Base-by-base conservation (phyloP, 345 rosid species). In the Salix viminalis region DNA sequence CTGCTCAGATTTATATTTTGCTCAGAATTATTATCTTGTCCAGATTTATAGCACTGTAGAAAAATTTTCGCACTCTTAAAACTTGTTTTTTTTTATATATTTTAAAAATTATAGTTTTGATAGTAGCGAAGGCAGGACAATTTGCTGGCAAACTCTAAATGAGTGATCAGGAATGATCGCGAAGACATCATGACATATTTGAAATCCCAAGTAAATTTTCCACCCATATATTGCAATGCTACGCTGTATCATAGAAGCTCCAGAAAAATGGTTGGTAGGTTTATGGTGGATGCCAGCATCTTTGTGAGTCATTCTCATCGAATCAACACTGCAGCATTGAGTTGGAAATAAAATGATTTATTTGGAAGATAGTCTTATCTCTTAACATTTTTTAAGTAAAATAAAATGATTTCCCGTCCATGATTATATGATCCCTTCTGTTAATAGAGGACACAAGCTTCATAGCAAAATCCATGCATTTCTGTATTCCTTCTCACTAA, bases 231-330 rank as follows among this genome's bases (percentile, higher is more conserved):
- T 16, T 30, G 19, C 23, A 36, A 21, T 2, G 36, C 36, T 5
- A 34, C 6, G 36, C 46, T 6, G 0, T 21, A 23, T 85, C 72
- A 86, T 19, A 78, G 71, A 67, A 84, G 87, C 84, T 88, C 91
- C 19, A 90, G 48, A 84, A 88, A 90, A 67, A 87, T 82, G 82
- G 83, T 87, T 77, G 91, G 36, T 34, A 34, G 36, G 88, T 83
- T 91, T 81, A 32, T 89, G 89, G 83, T 86, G 82, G 26, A 90
- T 87, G 46, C 90, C 90, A 66, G 91, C 87, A 15, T 87, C 90
- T 76, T 83, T 84, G 3, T 87, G 84, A 7, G 83, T 88, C 83
- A 84, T 75, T 37, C 87, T 88, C 83, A 83, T 77, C 70, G 86
- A 86, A 76, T 90, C 90, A 37, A 65, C 80, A 6, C 90, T 86